Percentiles rank a stretch among this genome's conserved stretches.
phyloP scores from a whole-genome alignment of 768 basidiomycete genomes.

The Trametes sanguinea region DNA sequence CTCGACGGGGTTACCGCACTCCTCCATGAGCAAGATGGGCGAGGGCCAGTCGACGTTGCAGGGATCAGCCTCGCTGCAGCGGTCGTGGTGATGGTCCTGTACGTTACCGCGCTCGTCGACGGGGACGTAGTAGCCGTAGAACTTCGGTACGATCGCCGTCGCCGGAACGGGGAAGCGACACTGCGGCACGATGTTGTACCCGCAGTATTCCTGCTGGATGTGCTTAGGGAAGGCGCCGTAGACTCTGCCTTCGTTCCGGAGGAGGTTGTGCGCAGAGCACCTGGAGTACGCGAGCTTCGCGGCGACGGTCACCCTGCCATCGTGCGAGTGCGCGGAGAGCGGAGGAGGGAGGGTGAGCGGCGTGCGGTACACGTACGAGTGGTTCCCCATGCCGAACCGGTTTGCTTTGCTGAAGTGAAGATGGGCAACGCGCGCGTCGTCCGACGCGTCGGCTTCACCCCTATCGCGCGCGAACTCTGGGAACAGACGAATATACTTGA shows the following conservation, averaged over 20 bases:
- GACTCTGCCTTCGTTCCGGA: conserved; percentile 42
- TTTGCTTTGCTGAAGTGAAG: conserved; percentile 47
- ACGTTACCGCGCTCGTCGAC: conserved; percentile 12
- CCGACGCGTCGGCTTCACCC: conserved; percentile 25
- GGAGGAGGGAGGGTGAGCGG: conserved; percentile 52
- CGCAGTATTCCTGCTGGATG: conserved; percentile 53
- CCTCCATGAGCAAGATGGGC: conserved; percentile 49
- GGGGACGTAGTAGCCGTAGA: conserved; percentile 59
- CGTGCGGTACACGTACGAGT: conserved; percentile 53
- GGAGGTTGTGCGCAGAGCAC: conserved; percentile 19
- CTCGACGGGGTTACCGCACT: conserved; percentile 44
- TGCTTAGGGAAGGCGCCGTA: conserved; percentile 49
- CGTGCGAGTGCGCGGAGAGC: conserved; percentile 28
- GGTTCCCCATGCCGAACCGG: conserved; percentile 47
- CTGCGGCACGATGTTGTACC: conserved; percentile 46
- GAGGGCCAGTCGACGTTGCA: conserved; percentile 26
- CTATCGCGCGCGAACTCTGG: conserved; percentile 17
- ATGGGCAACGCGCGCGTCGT: conserved; percentile 38
- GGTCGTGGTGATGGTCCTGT: conserved; percentile 6
- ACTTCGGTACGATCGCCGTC: conserved; percentile 59
- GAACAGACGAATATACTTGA: conserved; percentile 21
- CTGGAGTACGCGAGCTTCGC: conserved; percentile 28
- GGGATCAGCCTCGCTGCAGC: not conserved
- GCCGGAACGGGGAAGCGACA: conserved; percentile 47
- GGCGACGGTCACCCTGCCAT: conserved; percentile 31